Percentiles rank a stretch among this genome's conserved stretches.
These are phyloP conservation scores for Candida coleopterorum DNA, from an alignment of 805 yeast genomes.

Conservation along the genomic window DNA sequence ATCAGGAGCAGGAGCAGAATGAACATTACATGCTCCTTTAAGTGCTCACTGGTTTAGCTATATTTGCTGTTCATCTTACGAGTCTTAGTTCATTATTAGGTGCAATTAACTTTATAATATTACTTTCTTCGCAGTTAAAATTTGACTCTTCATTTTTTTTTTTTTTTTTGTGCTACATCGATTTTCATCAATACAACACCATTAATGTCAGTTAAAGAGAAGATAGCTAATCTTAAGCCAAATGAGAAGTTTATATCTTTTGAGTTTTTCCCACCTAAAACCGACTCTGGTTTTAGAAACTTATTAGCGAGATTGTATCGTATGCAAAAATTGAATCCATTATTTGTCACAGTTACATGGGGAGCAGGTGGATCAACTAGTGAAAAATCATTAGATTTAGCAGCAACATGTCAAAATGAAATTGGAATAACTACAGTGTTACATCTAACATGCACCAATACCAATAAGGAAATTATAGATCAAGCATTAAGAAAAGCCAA, in stretches of 20 bases:
- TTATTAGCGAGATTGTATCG: conserved; percentile 81
- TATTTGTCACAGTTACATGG: conserved; percentile 93
- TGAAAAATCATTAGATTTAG: conserved; percentile 78
- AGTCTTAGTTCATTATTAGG: too few species aligned
- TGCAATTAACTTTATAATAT: too few species aligned
- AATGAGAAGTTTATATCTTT: conserved; percentile 71
- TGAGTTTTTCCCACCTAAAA: conserved; percentile 97
- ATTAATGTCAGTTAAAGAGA: conserved; percentile 40
- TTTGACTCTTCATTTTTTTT: not conserved
- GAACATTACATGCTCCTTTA: too few species aligned
- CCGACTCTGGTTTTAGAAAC: conserved; percentile 82
- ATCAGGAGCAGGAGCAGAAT: too few species aligned
- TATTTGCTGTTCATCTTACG: too few species aligned
- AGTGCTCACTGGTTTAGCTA: too few species aligned
- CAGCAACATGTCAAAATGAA: conserved; percentile 68
- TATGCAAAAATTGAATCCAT: conserved; percentile 82
- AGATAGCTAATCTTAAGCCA: conserved; percentile 42
- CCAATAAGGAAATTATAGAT: conserved; percentile 72
- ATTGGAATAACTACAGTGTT: conserved; percentile 85
- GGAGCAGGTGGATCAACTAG: conserved; percentile 98
- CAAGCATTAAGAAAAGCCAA: conserved; percentile 70
- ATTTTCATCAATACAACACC: not conserved
- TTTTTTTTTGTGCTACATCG: not conserved
- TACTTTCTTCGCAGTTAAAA: too few species aligned
- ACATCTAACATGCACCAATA: conserved; percentile 95